These are phyloP conservation scores for Leccinum sublutescens DNA, from an alignment of 768 basidiomycete species.

Conservation along the genomic window DNA sequence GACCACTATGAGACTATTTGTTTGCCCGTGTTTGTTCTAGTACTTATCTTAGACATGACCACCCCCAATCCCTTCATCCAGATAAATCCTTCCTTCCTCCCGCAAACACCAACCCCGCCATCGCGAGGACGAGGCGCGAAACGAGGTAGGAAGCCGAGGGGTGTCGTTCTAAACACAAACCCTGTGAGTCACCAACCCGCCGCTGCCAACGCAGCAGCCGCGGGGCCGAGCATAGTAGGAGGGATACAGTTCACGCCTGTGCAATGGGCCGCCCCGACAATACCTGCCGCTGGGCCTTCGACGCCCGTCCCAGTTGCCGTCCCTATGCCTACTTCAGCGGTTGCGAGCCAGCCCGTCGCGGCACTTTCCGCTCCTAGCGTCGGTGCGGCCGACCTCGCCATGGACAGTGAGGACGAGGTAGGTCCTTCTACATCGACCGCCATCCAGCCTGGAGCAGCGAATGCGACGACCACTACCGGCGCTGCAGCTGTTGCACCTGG, in stretches of 20 bases:
- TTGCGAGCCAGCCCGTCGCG: slow-evolving; percentile 11
- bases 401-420: slow-evolving; percentile 24
- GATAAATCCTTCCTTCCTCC: slow-evolving; percentile 15
- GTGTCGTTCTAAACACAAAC: slow-evolving; percentile 9
- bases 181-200: slow-evolving; percentile 13
- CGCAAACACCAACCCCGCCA: slow-evolving; percentile 23
- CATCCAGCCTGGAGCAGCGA: background rate
- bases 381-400: slow-evolving; percentile 1
- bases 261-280: slow-evolving; percentile 36
- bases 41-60: slow-evolving; percentile 17
- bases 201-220: background rate
- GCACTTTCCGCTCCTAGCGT: slow-evolving; percentile 1
- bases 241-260: slow-evolving; percentile 34
- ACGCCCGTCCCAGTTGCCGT: slow-evolving; percentile 13
- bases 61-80: slow-evolving; percentile 24
- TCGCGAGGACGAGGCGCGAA: slow-evolving; percentile 28
- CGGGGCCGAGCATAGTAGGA: background rate
- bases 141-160: slow-evolving; percentile 27
- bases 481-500: background rate
- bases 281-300: slow-evolving; percentile 6
- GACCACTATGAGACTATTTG: slow-evolving; percentile 22
- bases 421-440: slow-evolving; percentile 13
- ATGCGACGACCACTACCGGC: background rate
- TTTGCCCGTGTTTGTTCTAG: slow-evolving; percentile 19
- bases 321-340: background rate